Base-by-base conservation (phyloP, 2,329 filamentous ascomycete species). In the Fusarium multiceps region DNA sequence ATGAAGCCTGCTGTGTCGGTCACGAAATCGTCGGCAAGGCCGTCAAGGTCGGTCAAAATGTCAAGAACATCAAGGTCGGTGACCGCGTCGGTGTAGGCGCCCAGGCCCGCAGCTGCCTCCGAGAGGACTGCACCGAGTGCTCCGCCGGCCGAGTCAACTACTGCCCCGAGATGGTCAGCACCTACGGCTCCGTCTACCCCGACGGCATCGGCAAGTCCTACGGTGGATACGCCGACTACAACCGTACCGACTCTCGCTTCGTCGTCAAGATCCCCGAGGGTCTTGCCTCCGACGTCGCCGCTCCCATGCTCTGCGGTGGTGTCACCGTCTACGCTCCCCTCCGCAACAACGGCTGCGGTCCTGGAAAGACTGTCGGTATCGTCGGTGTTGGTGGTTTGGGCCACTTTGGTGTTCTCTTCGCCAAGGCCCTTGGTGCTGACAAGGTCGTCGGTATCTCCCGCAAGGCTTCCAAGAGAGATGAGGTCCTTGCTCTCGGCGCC, bases 251-350 rank as follows among this genome's bases (percentile, higher is more conserved):
- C 28, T 75, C 69, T 1, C 75, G 71, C 32, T 92, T 91, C 66
- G 80, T 80, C 34, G 72, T 85, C 55, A 83, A 82, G 75, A 82
- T 84, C 43, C 82, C 82, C 18, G 81, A 83, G 27, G 74, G 70
- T 13, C 66, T 85, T 1, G 65, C 75, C n/a, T 78, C 77, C 2
- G 82, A 80, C 40, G 67, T 79, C 40, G 81, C 82, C 11, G 83
- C 90, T 18, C 90, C 90, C 5, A 88, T 93, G 86, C 82, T 93
- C 51, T 93, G 91, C 72, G 91, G 86, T 16, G 90, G 91, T 21
- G 85, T 92, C 42, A 93, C 91, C 0, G 82, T 89, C 12, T 93
- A 84, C 73, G 82, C 84, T 10, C 90, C 91, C 1, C 78, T 93
- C 45, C 82, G 82, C 59, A 83, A 87, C 53, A 87, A 91, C 63